phyloP scores from a whole-genome alignment of 2,329 filamentous ascomycete species.

The Sporothrix pseudoabietina region DNA sequence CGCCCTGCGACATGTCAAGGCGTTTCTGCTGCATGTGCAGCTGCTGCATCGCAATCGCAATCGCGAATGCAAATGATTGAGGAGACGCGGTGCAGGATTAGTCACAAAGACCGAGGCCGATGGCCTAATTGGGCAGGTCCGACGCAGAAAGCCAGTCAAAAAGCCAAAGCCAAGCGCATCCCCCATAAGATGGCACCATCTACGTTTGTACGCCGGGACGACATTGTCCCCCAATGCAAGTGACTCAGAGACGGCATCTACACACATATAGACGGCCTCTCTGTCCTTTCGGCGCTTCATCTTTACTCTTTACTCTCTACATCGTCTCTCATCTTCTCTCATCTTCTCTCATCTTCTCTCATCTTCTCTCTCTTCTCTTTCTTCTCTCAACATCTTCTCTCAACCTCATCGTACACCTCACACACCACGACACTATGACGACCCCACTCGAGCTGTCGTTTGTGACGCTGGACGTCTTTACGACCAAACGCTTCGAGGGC shows the following conservation, averaged over 20 bases:
- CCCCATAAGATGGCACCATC: background rate
- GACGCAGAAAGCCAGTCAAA: background rate
- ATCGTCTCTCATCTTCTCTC: too few species aligned
- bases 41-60: background rate
- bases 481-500: constrained; percentile 53
- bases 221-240: too few species aligned
- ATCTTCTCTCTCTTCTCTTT: background rate
- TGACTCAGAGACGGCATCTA: too few species aligned
- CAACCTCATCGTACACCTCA: background rate
- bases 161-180: background rate
- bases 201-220: background rate
- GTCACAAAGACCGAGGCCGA: background rate
- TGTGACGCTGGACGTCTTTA: constrained; percentile 62
- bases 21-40: background rate
- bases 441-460: constrained; percentile 45
- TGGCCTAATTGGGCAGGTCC: background rate
- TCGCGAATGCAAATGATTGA: too few species aligned
- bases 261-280: too few species aligned
- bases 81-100: background rate
- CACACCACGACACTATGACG: background rate
- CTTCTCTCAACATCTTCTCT: background rate
- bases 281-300: too few species aligned
- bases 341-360: too few species aligned
- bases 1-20: background rate
- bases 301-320: too few species aligned